A percentile compares a stretch with the other conserved stretches of the same genome.
These are phyloP conservation scores for Russula compacta DNA, from an alignment of 768 basidiomycete genomes.

Conservation along the genomic window DNA sequence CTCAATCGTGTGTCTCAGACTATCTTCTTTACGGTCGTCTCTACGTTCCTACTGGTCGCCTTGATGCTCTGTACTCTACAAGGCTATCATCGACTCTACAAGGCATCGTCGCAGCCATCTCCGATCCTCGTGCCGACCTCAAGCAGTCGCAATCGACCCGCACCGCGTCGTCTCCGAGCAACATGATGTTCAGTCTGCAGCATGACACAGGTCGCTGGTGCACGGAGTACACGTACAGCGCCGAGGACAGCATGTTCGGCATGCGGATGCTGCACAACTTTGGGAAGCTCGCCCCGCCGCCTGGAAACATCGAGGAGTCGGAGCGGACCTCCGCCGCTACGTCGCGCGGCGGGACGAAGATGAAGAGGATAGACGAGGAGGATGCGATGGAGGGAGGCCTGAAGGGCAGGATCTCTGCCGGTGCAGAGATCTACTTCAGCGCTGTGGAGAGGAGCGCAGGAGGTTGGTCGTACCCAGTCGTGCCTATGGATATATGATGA, in stretches of 20 bases:
- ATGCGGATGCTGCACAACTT: conserved; percentile 86
- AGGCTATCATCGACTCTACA: conserved; percentile 73
- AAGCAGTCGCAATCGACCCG: conserved; percentile 31
- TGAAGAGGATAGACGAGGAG: conserved; percentile 89
- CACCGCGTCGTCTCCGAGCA: conserved; percentile 45
- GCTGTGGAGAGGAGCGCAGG: conserved; percentile 90
- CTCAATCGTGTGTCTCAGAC: conserved; percentile 38
- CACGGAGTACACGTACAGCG: conserved; percentile 90
- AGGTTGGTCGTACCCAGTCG: conserved; percentile 34
- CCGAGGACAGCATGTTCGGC: conserved; percentile 92
- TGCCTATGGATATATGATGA: no score
- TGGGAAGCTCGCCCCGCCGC: conserved; percentile 46
- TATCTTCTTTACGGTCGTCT: conserved; percentile 90
- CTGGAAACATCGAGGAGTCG: conserved; percentile 28
- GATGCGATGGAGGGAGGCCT: conserved; percentile 88
- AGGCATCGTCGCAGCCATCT: conserved; percentile 77
- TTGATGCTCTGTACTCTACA: conserved; percentile 86
- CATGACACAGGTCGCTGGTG: conserved; percentile 91
- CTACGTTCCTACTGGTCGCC: conserved; percentile 78
- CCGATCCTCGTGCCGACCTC: conserved; percentile 55
- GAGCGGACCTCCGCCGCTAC: conserved; percentile 23
- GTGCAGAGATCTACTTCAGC: conserved; percentile 90
- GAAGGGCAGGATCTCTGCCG: conserved; percentile 82
- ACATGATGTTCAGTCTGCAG: conserved; percentile 76
- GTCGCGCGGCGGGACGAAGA: conserved; percentile 21